Base-by-base conservation (phyloP, 805 yeast genomes). In the Cyberlindnera subsufficiens region DNA sequence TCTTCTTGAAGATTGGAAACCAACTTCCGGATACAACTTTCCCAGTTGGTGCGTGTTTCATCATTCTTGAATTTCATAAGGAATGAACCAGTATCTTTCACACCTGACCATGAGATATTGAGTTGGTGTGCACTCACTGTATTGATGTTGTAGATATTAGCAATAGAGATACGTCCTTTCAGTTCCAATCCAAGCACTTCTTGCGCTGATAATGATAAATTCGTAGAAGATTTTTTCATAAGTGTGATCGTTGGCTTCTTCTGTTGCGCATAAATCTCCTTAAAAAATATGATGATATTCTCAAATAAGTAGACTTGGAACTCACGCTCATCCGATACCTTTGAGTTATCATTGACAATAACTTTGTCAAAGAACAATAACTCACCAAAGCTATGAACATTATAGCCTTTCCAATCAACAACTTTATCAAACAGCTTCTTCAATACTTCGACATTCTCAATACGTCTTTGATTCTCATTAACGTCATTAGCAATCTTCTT, bases 261-360 rank as follows among this genome's bases (percentile, higher is more conserved):
- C 39, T 69, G 69, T 38, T 53, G 59, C 8, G 66, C 61, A 7
- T 57, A 45, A 22, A 73, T 65, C 55, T 82, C 89, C 54, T 80
- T 80, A 64, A 86, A 86, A 48, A 80, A 69, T 31, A 80, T 66
- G 15, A 80, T 68, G 46, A 77, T 77, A 46, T 73, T 74, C 59
- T 93, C 97, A 62, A 93, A 91, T 17, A 93, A 70, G 55, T 88
- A 93, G 17, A 95, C 89, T 56, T 84, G 84, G 61, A 88, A 91
- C 54, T 90, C 97, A 42, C 84, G 79, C 59, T 91, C 97, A 41
- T 74, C 73, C 30, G 75, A 75, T 44, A 66, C 69, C 22, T 65
- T 64, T 5, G 68, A 59, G 41, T 72, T 66, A 52, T 84, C 93
- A 49, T 74, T 74, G 20, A 82, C 85, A 10, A 79, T 75, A 30